phyloP scores from a whole-genome alignment of 768 basidiomycete species.

The Porpolomopsis calyptriformis region DNA sequence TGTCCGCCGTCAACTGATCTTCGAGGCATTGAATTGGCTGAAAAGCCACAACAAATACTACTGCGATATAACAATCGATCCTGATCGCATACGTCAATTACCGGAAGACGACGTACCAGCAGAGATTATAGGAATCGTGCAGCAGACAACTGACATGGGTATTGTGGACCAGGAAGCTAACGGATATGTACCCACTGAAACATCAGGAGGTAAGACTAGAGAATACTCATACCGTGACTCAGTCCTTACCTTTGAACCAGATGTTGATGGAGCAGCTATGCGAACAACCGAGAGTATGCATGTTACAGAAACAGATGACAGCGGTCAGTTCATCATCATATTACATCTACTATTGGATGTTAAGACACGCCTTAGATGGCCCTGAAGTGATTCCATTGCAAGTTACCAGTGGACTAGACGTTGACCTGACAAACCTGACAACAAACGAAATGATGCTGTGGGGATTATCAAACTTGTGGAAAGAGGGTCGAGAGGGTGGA shows the following conservation, averaged over 20 bases:
- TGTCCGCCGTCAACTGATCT: conserved; percentile 14
- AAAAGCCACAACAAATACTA: conserved; percentile 22
- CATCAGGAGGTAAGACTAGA: background rate
- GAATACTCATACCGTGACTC: too few relatives aligned
- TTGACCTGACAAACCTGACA: conserved; percentile 16
- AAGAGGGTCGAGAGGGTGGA: conserved; percentile 11
- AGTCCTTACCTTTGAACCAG: background rate
- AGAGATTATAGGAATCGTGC: conserved; percentile 15
- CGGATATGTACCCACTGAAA: conserved; percentile 20
- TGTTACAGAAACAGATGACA: too few relatives aligned
- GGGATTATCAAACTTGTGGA: conserved; percentile 16
- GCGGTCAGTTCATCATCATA: too few relatives aligned
- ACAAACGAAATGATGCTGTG: conserved; percentile 14
- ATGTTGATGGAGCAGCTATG: too few relatives aligned
- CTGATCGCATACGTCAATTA: conserved; percentile 11
- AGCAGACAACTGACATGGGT: conserved; percentile 12
- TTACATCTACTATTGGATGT: too few relatives aligned
- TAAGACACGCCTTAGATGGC: conserved; percentile 18
- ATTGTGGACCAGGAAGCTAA: conserved; percentile 17
- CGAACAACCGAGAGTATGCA: too few relatives aligned
- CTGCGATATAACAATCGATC: conserved; percentile 14
- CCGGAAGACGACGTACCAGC: conserved; percentile 24
- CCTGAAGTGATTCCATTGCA: conserved; percentile 24
- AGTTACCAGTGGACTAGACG: conserved; percentile 17
- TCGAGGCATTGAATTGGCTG: conserved; percentile 22